Evolutionary conservation across 1,284 basidiomycete genomes (phyloP), one percentile per base, ranked within the genome.

Genomic region (Limonomyces culmigenus): DNA sequence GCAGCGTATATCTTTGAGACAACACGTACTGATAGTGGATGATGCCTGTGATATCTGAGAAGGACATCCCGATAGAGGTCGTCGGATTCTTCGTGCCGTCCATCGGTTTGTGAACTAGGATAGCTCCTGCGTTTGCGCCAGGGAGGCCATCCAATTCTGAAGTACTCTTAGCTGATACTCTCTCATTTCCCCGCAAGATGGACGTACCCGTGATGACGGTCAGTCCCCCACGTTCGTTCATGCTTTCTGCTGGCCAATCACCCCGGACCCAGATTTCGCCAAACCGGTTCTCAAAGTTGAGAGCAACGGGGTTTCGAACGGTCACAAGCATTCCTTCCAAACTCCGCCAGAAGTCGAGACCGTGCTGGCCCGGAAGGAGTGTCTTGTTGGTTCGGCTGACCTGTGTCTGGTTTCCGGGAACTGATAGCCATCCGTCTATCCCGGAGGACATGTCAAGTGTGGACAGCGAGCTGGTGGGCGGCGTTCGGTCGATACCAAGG

Each of bases 271-370:
- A 76, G 32, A 74, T 59, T 33, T 74, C 68, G 3, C 66, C 65
- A 45, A 62, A 74, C 16, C 49, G 51, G 42, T 71, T 71, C 16
- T 60, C 57, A 46, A 74, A 74, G 41, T 60, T 55, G 5, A 65
- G 47, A 2, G 67, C 62, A 5, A 58, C 50, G 2, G 74, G 72
- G 11, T 51, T 55, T 3, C 58, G 62, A 29, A 76, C 54, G 2
- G 59, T 65, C n/a, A 77, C 71, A 2, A 76, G 54, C 43, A 67
- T 63, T 1, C 70, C 71, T 42, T 72, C 67, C 12, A 75, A 53
- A 45, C 68, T 73, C 46, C 70, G 62, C 71, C 72, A 77, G 46
- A 76, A 76, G 45, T 75, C 72, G 32, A 75, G 46, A 3, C 72
- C 72, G 42, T 59, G 74, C 21, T 53, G 49, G 10, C 60, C 56